Evolutionary conservation across 2,329 filamentous ascomycete genomes (phyloP).

Genomic region (Cladorrhinum sp.): DNA sequence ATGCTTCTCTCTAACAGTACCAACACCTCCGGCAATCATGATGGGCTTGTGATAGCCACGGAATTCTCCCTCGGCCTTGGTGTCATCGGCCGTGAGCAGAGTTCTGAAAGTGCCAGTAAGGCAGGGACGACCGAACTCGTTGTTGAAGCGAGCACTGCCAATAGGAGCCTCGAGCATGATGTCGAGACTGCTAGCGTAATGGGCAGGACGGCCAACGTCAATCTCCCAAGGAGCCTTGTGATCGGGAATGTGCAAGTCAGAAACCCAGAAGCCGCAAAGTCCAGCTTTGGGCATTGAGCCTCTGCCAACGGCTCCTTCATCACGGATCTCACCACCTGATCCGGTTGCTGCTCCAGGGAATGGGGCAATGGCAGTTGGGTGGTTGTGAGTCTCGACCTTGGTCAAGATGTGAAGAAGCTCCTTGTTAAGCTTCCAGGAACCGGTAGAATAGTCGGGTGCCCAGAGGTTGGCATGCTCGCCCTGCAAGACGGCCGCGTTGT

Average conservation of each 20-base stretch:
- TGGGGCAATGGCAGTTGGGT: slow-evolving; percentile 92
- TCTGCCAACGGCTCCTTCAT: slow-evolving; percentile 89
- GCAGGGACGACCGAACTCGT: slow-evolving; percentile 91
- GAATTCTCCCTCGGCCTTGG: slow-evolving; percentile 52
- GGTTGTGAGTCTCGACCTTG: slow-evolving; percentile 98
- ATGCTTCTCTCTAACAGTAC: slow-evolving; percentile 85
- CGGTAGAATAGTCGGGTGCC: slow-evolving; percentile 82
- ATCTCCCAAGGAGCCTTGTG: slow-evolving; percentile 84
- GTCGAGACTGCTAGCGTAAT: slow-evolving; percentile 90
- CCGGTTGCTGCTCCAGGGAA: slow-evolving; percentile 92
- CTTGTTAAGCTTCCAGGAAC: slow-evolving; percentile 82
- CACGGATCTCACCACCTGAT: slow-evolving; percentile 90
- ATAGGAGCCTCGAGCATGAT: slow-evolving; percentile 98
- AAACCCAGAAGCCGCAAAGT: slow-evolving; percentile 89
- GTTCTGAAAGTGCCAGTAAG: slow-evolving; percentile 90
- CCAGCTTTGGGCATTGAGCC: slow-evolving; percentile 93
- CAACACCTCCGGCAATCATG: slow-evolving; percentile 95
- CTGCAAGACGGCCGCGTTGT: slow-evolving; percentile 91
- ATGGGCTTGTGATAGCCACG: slow-evolving; percentile 97
- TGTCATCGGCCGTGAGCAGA: slow-evolving; percentile 62
- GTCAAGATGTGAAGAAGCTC: slow-evolving; percentile 83
- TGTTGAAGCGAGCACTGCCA: slow-evolving; percentile 93
- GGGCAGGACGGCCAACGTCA: slow-evolving; percentile 82
- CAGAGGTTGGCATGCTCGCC: slow-evolving; percentile 73
- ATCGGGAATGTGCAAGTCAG: slow-evolving; percentile 85